Percentiles rank a stretch among this genome's conserved stretches.
Evolutionary conservation across 768 basidiomycete species (phyloP).

Genomic region (Kwoniella sp.): DNA sequence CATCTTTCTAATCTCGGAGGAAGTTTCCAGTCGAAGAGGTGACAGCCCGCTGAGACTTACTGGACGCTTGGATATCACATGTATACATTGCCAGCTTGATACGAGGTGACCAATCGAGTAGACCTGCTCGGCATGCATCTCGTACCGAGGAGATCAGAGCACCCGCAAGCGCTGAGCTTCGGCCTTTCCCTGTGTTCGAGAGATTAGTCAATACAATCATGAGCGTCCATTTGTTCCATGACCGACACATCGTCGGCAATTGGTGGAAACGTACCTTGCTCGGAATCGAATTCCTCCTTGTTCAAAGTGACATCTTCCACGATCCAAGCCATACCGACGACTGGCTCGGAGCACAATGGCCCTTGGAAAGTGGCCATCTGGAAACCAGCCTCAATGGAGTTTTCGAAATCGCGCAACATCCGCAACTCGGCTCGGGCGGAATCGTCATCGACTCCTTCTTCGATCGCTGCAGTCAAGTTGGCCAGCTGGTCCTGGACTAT

Average conservation of each 20-base stretch:
- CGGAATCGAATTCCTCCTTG: conserved; percentile 71
- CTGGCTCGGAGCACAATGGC: conserved; percentile 90
- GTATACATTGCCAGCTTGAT: conserved; percentile 98
- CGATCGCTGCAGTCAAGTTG: conserved; percentile 7
- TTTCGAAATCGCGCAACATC: conserved; percentile 67
- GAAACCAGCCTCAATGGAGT: conserved; percentile 87
- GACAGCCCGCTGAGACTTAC: conserved; percentile 61
- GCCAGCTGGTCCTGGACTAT: conserved; percentile 35
- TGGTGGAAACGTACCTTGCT: conserved; percentile 35
- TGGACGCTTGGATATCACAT: conserved; percentile 96
- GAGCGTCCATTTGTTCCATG: background rate
- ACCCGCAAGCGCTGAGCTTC: conserved; percentile 81
- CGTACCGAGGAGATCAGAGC: conserved; percentile 84
- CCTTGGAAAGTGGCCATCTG: conserved; percentile 93
- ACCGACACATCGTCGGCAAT: background rate
- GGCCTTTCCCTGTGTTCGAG: conserved; percentile 67
- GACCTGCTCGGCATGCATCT: conserved; percentile 84
- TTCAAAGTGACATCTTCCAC: conserved; percentile 69
- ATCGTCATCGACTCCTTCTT: conserved; percentile 23
- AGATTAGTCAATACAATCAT: conserved; percentile 1
- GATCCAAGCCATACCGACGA: conserved; percentile 89
- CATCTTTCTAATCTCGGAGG: no score
- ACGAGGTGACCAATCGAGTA: conserved; percentile 96
- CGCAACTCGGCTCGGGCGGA: conserved; percentile 34
- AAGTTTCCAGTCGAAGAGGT: background rate